Conservation (phyloP, 1,139 yeast species). For the Blastobotrys proliferans region DNA sequence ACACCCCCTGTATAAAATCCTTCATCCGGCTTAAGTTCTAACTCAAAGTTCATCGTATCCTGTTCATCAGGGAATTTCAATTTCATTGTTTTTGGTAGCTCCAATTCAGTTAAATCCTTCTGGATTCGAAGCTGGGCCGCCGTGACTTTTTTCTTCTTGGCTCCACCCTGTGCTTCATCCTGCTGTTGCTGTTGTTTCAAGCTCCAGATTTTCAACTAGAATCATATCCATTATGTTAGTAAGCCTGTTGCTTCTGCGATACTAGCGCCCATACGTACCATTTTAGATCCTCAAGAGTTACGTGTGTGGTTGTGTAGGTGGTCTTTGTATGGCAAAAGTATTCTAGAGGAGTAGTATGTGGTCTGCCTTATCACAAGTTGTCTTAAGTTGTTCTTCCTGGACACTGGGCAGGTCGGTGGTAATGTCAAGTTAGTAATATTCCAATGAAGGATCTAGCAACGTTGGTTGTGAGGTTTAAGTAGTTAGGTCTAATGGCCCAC, state of each 20-base stretch:
- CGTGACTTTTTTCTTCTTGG: slow-evolving; percentile 43
- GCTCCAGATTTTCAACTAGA: slow-evolving; percentile 41
- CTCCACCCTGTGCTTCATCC: slow-evolving; percentile 29
- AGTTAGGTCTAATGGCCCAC: no score
- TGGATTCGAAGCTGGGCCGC: slow-evolving; percentile 45
- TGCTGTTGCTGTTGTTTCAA: slow-evolving; percentile 38
- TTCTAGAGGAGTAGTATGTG: no score
- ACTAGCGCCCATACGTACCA: no score
- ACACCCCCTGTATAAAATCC: slow-evolving; percentile 73
- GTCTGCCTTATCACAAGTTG: no score
- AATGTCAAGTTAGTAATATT: no score
- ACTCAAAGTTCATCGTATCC: slow-evolving; percentile 57
- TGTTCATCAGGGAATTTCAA: slow-evolving; percentile 53
- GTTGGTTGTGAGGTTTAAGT: no score
- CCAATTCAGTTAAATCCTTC: slow-evolving; percentile 63
- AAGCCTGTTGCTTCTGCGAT: no score
- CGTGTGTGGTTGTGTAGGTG: no score
- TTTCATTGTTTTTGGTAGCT: slow-evolving; percentile 60
- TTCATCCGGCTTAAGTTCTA: slow-evolving; percentile 66
- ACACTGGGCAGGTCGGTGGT: no score
- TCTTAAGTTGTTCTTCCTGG: no score
- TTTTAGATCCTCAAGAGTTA: neutral
- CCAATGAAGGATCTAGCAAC: no score
- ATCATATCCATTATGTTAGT: neutral
- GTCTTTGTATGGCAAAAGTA: no score